Percentiles rank a stretch among this genome's conserved stretches.
Evolutionary conservation across 2,329 filamentous ascomycete genomes (phyloP).

Genomic region (Metarhizium sp.): DNA sequence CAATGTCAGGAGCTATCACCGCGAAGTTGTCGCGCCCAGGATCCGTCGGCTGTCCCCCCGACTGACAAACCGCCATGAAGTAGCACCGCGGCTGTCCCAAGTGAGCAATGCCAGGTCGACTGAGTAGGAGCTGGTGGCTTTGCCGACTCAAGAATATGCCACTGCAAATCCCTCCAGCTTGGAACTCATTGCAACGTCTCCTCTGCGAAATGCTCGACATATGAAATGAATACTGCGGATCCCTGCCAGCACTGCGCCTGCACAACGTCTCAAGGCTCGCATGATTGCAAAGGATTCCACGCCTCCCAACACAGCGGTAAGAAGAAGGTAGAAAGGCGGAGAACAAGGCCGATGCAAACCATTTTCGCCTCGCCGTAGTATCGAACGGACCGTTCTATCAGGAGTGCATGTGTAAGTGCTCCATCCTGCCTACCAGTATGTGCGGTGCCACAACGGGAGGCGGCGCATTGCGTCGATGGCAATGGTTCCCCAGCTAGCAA

Average conservation of each 20-base stretch:
- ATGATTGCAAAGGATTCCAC: background rate
- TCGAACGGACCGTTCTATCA: background rate
- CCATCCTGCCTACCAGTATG: background rate
- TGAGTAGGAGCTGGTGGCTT: background rate
- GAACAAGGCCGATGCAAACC: background rate
- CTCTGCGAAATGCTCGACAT: background rate
- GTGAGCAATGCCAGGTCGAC: background rate
- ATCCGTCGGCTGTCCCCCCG: no score
- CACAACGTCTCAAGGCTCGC: background rate
- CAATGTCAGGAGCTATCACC: no score
- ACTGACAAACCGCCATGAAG: background rate
- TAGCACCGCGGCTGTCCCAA: background rate
- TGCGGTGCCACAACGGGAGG: background rate
- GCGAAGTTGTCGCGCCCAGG: no score
- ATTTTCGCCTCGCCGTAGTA: background rate
- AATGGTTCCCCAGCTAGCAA: background rate
- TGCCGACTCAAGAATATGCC: background rate
- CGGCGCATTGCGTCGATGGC: background rate
- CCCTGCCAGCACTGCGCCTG: background rate
- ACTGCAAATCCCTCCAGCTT: background rate
- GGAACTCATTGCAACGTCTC: conserved; percentile 1
- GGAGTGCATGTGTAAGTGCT: background rate
- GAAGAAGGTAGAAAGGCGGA: background rate
- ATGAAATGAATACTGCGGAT: background rate
- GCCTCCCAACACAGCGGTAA: background rate